These are phyloP conservation scores for Taxillus chinensis DNA, from an alignment of 164 flowering plant genomes.

Conservation along the genomic window DNA sequence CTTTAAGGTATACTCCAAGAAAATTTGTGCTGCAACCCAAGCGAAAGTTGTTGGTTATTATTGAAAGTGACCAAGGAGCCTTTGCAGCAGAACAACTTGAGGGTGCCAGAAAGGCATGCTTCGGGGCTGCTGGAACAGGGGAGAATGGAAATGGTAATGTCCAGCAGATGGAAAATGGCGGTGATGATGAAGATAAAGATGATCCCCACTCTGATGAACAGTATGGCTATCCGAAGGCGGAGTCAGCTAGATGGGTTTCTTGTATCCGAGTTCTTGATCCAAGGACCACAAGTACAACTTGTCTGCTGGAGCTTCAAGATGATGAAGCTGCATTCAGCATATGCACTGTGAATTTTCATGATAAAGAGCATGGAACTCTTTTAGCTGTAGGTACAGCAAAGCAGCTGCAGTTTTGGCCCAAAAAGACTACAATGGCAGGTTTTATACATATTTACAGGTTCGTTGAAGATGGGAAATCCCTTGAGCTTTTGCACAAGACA, in stretches of 20 bases:
- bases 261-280: constrained; percentile 97
- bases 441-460: constrained; percentile 90
- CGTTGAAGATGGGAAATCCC: constrained; percentile 79
- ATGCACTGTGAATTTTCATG: constrained; percentile 94
- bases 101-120: constrained; percentile 82
- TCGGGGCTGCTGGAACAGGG: constrained; percentile 73
- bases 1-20: constrained; percentile 94
- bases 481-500: constrained; percentile 93
- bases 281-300: constrained; percentile 63
- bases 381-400: constrained; percentile 98
- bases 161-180: constrained; percentile 88
- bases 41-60: constrained; percentile 56
- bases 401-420: constrained; percentile 84
- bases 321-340: constrained; percentile 95
- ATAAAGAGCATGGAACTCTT: constrained; percentile 92
- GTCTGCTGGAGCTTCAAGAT: constrained; percentile 94
- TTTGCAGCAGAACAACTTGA: constrained; percentile 94
- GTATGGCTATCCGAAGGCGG: constrained; percentile 96
- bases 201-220: constrained; percentile 95
- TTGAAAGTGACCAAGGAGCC: constrained; percentile 99
- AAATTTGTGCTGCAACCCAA: constrained; percentile 94
- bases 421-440: constrained; percentile 48
- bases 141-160: constrained; percentile 73
- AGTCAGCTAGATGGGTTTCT: constrained; percentile 93
- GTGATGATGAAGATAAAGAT: constrained; percentile 70